Conservation (phyloP, 176 grass and related monocot genomes). For the Aegilops sharonensis region DNA sequence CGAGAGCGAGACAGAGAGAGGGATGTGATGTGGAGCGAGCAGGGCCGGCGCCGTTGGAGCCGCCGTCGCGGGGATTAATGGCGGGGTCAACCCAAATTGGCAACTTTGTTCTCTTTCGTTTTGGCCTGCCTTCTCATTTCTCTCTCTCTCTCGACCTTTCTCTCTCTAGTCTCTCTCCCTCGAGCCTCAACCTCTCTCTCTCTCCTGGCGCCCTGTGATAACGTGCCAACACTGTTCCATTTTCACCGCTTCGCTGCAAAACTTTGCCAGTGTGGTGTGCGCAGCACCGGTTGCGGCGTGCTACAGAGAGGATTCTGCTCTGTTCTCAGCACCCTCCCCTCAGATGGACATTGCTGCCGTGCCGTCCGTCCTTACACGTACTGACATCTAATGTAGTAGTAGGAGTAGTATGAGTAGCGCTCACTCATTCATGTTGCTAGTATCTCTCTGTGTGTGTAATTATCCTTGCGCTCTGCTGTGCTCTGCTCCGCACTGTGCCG, state of each 20-base stretch:
- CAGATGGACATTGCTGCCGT: neutral
- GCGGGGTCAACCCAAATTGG: slow-evolving; percentile 65
- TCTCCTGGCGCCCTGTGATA: neutral
- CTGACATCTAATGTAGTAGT: neutral
- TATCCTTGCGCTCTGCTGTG: neutral
- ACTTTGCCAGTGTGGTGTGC: neutral
- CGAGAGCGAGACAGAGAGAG: neutral
- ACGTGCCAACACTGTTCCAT: neutral
- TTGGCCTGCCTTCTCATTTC: neutral
- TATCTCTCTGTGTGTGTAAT: neutral
- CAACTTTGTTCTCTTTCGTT: slow-evolving; percentile 22
- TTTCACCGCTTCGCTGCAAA: slow-evolving; percentile 8
- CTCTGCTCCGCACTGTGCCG: neutral
- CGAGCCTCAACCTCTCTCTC: neutral
- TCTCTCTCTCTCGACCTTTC: neutral
- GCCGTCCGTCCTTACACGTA: neutral
- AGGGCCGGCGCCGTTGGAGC: slow-evolving; percentile 69
- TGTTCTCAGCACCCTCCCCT: neutral
- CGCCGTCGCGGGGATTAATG: slow-evolving; percentile 59
- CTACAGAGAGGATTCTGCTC: neutral
- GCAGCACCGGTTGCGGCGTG: neutral
- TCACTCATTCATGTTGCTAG: too few relatives aligned
- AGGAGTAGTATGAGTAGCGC: too few relatives aligned
- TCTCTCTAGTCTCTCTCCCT: neutral
- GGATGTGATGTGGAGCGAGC: slow-evolving; percentile 3